Percentiles rank a stretch among this genome's conserved stretches.
These are phyloP conservation scores for Aspergillus tubingensis DNA, from an alignment of 2,329 filamentous ascomycete genomes.

Conservation along the genomic window DNA sequence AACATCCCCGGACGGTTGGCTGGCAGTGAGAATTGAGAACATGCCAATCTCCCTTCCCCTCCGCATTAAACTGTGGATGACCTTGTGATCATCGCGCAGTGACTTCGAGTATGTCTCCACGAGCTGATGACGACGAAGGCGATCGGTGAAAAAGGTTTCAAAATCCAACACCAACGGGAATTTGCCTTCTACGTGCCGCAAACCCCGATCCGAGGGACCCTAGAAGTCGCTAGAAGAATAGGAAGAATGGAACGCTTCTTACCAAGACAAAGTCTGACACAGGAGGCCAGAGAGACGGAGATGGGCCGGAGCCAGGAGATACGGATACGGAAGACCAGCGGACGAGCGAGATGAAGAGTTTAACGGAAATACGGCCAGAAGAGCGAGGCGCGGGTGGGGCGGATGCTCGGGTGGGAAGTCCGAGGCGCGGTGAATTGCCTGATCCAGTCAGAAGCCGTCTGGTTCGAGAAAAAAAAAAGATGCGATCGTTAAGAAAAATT, in stretches of 20 bases:
- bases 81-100: background rate
- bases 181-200: background rate
- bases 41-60: background rate
- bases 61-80: background rate
- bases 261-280: background rate
- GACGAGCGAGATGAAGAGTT: background rate
- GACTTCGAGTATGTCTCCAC: background rate
- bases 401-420: conserved; percentile 10
- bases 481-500: background rate
- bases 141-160: background rate
- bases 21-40: background rate
- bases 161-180: background rate
- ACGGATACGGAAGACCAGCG: background rate
- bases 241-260: background rate
- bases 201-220: background rate
- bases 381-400: conserved; percentile 4
- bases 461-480: too few relatives aligned
- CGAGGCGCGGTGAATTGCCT: conserved; percentile 19
- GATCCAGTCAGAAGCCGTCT: conserved; percentile 7
- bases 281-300: background rate
- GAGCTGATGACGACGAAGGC: background rate
- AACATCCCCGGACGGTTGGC: background rate
- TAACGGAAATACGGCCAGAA: conserved; percentile 17
- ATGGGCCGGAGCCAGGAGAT: conserved; percentile 1
- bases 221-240: background rate